Base-by-base conservation (phyloP, 352 stramenopile species). In the Globisporangium cederbergense region DNA sequence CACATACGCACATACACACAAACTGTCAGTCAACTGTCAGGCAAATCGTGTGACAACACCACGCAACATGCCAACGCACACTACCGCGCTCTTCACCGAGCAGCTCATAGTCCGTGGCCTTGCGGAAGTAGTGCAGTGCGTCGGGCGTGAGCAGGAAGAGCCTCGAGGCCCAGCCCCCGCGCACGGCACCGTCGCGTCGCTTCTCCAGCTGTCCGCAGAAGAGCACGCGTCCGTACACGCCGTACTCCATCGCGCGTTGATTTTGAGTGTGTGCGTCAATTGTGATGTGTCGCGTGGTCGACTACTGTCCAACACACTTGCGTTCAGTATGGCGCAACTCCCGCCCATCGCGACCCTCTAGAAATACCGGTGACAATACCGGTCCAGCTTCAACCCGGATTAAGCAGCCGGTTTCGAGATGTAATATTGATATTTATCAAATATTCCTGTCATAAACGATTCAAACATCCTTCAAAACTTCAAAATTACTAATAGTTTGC, bases 41-140 rank as follows among this genome's bases (percentile, higher is more conserved):
- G 36, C 53, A 59, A 20, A 22, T n/a, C 20, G 43, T 59, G 9
- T 46, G 9, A 7, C 28, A 18, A 22, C 16, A 0, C 2, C 38
- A 62, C 32, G 22, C 40, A 32, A 25, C 28, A 30, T 53, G 30
- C 16, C 18, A 40, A 53, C 58, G 32, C 72, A 94, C 86, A 20
- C 76, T 77, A 20, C 84, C 86, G 34, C 86, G 83, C 68, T 95
- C 86, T 64, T 95, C 83, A 58, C 86, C 86, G 18, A 95, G 64
- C 14, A 95, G 71, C 61, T 95, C 86, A 16, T 80, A 72, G 34
- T 95, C 84, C 4, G 75, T 81, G 38, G 77, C 72, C 56, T 87
- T 86, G 54, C 86, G 86, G 72, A 91, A 95, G 68, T 95, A 95
- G 62, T 93, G 80, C 57, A 95, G 72, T 61, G 76, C 78, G 38